phyloP scores from a whole-genome alignment of 805 yeast genomes.

The Lipomyces orientalis region DNA sequence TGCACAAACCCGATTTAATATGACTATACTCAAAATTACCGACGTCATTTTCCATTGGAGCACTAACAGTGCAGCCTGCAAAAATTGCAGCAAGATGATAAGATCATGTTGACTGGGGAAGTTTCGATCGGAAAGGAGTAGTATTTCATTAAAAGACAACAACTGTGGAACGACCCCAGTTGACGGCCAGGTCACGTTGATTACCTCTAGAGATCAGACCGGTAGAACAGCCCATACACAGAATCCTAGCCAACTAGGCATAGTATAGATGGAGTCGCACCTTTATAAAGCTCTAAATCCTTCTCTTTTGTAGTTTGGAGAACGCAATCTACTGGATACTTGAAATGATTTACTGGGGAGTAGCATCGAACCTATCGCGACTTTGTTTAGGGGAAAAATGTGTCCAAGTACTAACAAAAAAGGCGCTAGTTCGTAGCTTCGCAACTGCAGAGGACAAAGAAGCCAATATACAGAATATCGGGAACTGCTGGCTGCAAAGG shows the following conservation, averaged over 20 bases:
- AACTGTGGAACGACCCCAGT: slow-evolving; percentile 84
- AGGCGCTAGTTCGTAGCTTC: no score
- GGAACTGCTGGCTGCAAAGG: slow-evolving; percentile 33
- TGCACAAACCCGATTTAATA: neutral
- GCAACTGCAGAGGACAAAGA: slow-evolving; percentile 82
- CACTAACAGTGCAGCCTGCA: slow-evolving; percentile 90
- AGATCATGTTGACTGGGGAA: no score
- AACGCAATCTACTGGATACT: slow-evolving; percentile 83
- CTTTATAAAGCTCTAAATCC: slow-evolving; percentile 86
- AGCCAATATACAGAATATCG: slow-evolving; percentile 54
- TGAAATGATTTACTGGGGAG: slow-evolving; percentile 69
- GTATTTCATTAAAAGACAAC: slow-evolving; percentile 69
- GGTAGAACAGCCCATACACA: slow-evolving; percentile 48
- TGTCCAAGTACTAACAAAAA: no score
- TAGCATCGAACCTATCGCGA: slow-evolving; percentile 66
- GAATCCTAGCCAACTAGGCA: slow-evolving; percentile 96
- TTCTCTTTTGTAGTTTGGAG: slow-evolving; percentile 72
- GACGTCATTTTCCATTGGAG: slow-evolving; percentile 82
- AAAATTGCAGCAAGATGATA: slow-evolving; percentile 79
- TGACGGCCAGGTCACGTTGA: slow-evolving; percentile 47
- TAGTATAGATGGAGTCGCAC: slow-evolving; percentile 88
- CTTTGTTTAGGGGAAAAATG: no score
- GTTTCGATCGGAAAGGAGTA: slow-evolving; percentile 62
- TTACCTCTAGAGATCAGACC: neutral
- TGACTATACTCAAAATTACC: no score